Conservation (phyloP, 2,329 filamentous ascomycete species). For the Paramyrothecium sp. region DNA sequence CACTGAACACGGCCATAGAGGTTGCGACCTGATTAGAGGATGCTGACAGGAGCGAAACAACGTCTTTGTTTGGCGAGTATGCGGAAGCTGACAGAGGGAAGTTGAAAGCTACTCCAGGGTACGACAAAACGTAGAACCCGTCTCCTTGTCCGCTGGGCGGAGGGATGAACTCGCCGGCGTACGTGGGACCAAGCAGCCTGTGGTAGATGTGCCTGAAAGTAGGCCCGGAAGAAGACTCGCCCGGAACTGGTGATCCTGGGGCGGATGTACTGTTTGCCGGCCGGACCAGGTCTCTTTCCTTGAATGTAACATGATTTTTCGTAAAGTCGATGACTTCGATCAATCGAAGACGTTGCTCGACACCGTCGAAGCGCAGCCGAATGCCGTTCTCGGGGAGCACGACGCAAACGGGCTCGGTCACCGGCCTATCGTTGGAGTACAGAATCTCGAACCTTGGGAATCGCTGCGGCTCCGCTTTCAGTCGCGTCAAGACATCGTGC, state of each 20-base stretch:
- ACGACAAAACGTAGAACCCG: slow-evolving; percentile 87
- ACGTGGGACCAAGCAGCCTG: slow-evolving; percentile 88
- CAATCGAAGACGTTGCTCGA: slow-evolving; percentile 85
- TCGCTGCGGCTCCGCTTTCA: slow-evolving; percentile 81
- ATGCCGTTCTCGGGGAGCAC: slow-evolving; percentile 82
- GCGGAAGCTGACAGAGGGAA: slow-evolving; percentile 75
- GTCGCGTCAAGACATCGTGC: slow-evolving; percentile 80
- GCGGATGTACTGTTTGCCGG: slow-evolving; percentile 39
- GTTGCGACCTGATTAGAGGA: slow-evolving; percentile 73
- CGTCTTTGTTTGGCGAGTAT: slow-evolving; percentile 76
- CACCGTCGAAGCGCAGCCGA: slow-evolving; percentile 87
- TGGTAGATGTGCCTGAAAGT: slow-evolving; percentile 90
- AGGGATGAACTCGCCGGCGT: slow-evolving; percentile 86
- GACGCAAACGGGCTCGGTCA: slow-evolving; percentile 73
- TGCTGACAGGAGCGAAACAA: slow-evolving; percentile 81
- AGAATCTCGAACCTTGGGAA: slow-evolving; percentile 83
- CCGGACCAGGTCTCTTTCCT: slow-evolving; percentile 74
- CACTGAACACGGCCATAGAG: slow-evolving; percentile 88
- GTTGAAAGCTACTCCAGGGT: slow-evolving; percentile 90
- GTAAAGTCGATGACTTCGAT: slow-evolving; percentile 91
- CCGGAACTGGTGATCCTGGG: slow-evolving; percentile 29
- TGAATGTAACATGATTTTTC: slow-evolving; percentile 81
- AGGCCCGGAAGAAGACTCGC: slow-evolving; percentile 53
- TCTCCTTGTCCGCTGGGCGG: slow-evolving; percentile 52
- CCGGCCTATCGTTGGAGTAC: slow-evolving; percentile 73